phyloP scores from a whole-genome alignment of 225 moss, liverwort and hornwort genomes.

The Bryum argenteum region DNA sequence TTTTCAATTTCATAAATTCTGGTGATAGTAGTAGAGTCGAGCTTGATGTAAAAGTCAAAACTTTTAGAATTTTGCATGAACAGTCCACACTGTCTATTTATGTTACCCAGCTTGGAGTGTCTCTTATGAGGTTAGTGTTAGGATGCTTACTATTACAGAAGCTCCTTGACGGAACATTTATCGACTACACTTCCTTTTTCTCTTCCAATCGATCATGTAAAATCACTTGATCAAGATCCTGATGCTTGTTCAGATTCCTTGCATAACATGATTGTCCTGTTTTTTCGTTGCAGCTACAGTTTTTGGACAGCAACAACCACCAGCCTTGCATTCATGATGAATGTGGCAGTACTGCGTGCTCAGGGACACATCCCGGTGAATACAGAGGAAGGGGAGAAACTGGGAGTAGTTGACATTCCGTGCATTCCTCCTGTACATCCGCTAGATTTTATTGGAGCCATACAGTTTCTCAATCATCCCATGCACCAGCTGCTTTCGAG shows the following conservation, averaged over 20 bases:
- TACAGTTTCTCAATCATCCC: neutral
- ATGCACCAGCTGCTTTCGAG: neutral
- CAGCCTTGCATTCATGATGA: slow-evolving; percentile 1
- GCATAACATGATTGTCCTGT: neutral
- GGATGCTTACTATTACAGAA: no score
- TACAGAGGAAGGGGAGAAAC: neutral
- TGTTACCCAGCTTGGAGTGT: no score
- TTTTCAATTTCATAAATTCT: no score
- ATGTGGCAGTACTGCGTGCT: slow-evolving; percentile 11
- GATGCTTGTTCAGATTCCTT: neutral
- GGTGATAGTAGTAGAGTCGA: no score
- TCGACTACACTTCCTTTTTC: no score
- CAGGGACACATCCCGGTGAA: slow-evolving; percentile 12
- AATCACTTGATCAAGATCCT: no score
- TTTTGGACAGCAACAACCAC: slow-evolving; percentile 8
- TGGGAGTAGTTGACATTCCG: neutral
- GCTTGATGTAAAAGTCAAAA: no score
- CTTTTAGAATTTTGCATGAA: no score
- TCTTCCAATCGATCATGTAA: no score
- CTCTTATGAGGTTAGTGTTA: no score
- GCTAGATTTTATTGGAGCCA: slow-evolving; percentile 13
- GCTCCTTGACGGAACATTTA: no score
- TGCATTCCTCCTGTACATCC: slow-evolving; percentile 15
- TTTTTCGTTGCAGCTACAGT: slow-evolving; percentile 16
- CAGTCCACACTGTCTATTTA: no score